Base-by-base conservation (phyloP, 108 stramenopile species). In the Nannochloropsis granulata region DNA sequence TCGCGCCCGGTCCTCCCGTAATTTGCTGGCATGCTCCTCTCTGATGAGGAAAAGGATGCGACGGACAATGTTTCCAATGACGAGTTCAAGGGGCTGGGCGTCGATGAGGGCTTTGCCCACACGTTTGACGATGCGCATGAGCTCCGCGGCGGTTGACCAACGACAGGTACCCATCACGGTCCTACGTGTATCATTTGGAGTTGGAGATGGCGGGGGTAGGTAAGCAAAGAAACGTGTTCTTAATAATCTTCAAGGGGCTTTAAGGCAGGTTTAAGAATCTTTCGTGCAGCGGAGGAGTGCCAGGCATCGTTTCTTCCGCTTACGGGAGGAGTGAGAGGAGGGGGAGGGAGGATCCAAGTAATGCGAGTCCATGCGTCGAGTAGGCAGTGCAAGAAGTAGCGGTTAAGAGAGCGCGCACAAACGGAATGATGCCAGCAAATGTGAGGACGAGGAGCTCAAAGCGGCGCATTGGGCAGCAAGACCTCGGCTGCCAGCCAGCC, bases 71-170 rank as follows among this genome's bases (percentile, higher is more conserved):
- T 87, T 87, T 0, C 86, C 86, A 16, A 87, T 83, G 24, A 83
- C 86, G 46, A 87, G 83, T 46, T 87, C 80, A 21, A 79, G 46
- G 45, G 86, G 83, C 83, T 84, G 79, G 0, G 86, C 86, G 45
- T 83, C 86, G 24, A 87, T 25, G 12, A 87, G 86, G 45, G 83
- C 86, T 79, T 81, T 83, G 14, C 86, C 86, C 24, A 87, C 86
- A 44, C 80, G 83, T 45, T 83, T 12, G 12, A 87, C 83, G 23
- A 83, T 43, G 79, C 83, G 80, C 86, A 87, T 87, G 43, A 87
- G 86, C 83, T 87, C 83, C 24, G 83, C 86, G 0, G 86, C 86
- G 21, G 86, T 87, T 23, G 83, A 80, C 86, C 86, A 87, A 43
- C 83, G 83, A 80, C 83, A 87, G 14, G 86, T 83, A 0, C 87